Percentiles rank a stretch among this genome's conserved stretches.
Evolutionary conservation across 2,329 filamentous ascomycete species (phyloP).

Genomic region (Trichophyton simii): DNA sequence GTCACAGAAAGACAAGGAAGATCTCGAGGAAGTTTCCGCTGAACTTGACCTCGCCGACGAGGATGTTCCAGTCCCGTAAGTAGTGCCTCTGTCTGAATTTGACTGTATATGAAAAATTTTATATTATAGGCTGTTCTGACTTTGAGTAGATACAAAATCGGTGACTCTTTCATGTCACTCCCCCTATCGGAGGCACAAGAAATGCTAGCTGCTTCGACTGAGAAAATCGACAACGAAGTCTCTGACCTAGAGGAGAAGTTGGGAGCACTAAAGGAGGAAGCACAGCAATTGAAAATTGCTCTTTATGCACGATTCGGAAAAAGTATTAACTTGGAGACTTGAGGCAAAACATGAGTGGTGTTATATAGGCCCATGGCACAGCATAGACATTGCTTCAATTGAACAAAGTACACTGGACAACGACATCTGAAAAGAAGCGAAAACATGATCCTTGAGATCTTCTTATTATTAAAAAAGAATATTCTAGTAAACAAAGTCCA

Average conservation of each 20-base stretch:
- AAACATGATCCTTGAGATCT: not conserved
- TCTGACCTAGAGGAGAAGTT: constrained; percentile 64
- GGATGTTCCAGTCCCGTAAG: constrained; percentile 82
- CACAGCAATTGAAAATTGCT: constrained; percentile 79
- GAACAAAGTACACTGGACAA: not conserved
- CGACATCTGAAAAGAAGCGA: not conserved
- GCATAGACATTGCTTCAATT: not conserved
- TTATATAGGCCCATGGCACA: not conserved
- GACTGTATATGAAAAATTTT: constrained; percentile 1
- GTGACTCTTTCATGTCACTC: constrained; percentile 86
- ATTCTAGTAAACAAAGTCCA: not conserved
- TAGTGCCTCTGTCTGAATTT: constrained; percentile 12
- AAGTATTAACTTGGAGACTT: constrained; percentile 79
- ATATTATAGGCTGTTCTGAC: not conserved
- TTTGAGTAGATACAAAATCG: constrained; percentile 74
- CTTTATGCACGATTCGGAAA: constrained; percentile 90
- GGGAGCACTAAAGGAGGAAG: constrained; percentile 64
- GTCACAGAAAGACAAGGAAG: constrained; percentile 88
- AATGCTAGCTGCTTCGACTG: constrained; percentile 59
- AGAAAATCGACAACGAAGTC: constrained; percentile 66
- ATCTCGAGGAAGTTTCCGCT: constrained; percentile 79
- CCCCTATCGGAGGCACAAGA: constrained; percentile 75
- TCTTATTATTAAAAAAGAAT: not conserved
- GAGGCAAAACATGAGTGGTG: not conserved
- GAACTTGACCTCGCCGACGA: constrained; percentile 94